Conservation (phyloP, 192 early-diverging fungal genomes). For the Dissophora globulifera region DNA sequence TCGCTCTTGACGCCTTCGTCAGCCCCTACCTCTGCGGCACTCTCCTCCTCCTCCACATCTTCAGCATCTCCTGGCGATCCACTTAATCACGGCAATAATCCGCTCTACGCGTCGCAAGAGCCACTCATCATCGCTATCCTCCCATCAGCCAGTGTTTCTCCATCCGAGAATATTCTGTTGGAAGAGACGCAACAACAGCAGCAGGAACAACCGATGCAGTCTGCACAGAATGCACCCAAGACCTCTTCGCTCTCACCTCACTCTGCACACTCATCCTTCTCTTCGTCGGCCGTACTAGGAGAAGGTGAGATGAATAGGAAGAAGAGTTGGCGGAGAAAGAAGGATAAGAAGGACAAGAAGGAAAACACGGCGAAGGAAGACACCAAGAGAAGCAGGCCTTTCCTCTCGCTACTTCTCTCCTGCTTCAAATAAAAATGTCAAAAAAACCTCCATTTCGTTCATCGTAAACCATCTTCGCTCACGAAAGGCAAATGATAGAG, state of each 20-base stretch:
- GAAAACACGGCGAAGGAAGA: not conserved
- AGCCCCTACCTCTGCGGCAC: not conserved
- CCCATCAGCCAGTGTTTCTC: not conserved
- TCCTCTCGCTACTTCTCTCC: conserved; percentile 8
- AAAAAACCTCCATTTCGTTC: too few species aligned
- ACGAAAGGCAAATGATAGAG: too few species aligned
- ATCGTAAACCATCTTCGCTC: too few species aligned
- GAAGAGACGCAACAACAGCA: too few species aligned
- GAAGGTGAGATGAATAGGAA: not conserved
- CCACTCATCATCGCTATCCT: not conserved
- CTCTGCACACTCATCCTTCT: too few species aligned
- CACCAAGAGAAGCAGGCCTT: not conserved
- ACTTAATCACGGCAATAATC: not conserved
- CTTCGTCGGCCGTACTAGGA: too few species aligned
- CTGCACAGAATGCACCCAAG: too few species aligned
- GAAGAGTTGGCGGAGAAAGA: not conserved
- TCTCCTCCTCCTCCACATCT: not conserved
- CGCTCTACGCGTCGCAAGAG: not conserved
- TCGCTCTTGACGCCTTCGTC: too few species aligned
- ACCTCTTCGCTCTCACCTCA: too few species aligned
- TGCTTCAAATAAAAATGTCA: conserved; percentile 14
- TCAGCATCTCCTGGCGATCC: not conserved
- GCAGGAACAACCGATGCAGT: too few species aligned
- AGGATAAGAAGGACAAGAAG: not conserved
- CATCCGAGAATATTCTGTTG: not conserved